Base-by-base conservation (phyloP, 495 filamentous ascomycete genomes). In the Xylaria grammica region DNA sequence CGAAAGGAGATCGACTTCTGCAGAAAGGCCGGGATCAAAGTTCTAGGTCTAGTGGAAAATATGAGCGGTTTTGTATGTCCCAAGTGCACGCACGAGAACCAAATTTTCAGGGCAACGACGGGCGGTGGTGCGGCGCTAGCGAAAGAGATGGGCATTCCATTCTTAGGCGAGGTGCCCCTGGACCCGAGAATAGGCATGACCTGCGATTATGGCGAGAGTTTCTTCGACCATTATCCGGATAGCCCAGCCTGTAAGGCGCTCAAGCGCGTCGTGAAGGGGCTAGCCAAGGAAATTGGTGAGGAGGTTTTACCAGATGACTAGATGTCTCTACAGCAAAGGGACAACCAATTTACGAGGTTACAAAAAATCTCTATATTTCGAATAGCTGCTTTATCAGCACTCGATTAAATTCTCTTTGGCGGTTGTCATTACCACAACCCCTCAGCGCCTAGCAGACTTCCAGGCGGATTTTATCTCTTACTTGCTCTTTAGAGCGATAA, bases 1-100 rank as follows among this genome's bases (percentile, higher is more conserved):
- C 80, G 95, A 65, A 97, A 97, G 74, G 95, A 98, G 74, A 93
- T 99, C 53, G 93, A 97, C 71, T 99, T 99, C 70, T 98, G 96
- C 75, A 83, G 87, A 56, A 99, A 99, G 77, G 96, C 96, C 4
- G 93, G 91, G 1, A 97, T 99, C 58, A 83, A 80, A 38, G 84
- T 99, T 2, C 70, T 99, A 22, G 96, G 95, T 0, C 77, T 99
- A 15, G 96, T 97, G 42, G 95, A 99, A 82, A 99, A 99, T 74
- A 99, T 99, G 95, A 90, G 87, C 53, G 92, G 93, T 10, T 99
- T 97, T 75, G 93, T 98, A 42, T 99, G 95, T 74, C 92, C 91
- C 4, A 92, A 89, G 42, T 99, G 95, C 75, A 89, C 83, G 38
- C 86, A 91, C 63, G 82, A 88, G 73, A 90, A 84, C 55, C 86